These are phyloP conservation scores for Colletotrichum sp. DNA, from an alignment of 2,329 filamentous ascomycete species.

Conservation along the genomic window DNA sequence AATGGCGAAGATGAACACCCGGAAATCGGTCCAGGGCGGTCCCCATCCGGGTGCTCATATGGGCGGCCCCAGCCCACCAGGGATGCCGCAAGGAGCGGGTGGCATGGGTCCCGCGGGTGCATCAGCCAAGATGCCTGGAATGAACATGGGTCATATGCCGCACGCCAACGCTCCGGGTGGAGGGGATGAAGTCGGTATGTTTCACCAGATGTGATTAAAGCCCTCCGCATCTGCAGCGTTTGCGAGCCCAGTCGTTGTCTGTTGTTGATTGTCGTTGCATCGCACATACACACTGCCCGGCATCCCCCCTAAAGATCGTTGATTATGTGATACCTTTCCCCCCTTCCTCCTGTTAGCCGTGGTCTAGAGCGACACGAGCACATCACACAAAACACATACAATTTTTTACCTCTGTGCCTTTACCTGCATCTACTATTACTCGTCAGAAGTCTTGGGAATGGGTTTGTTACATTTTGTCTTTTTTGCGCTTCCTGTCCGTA, in stretches of 20 bases:
- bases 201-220: constrained; percentile 83
- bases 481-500: constrained; percentile 20
- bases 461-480: constrained; percentile 33
- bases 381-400: constrained; percentile 16
- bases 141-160: constrained; percentile 74
- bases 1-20: constrained; percentile 94
- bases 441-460: constrained; percentile 29
- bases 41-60: constrained; percentile 67
- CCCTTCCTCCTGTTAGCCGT: constrained; percentile 18
- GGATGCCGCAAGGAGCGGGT: constrained; percentile 65
- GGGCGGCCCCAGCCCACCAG: constrained; percentile 69
- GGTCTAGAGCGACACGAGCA: constrained; percentile 20
- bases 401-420: constrained; percentile 19
- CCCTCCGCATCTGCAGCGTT: constrained; percentile 43
- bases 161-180: constrained; percentile 72
- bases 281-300: constrained; percentile 24
- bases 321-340: constrained; percentile 37
- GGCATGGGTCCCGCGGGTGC: constrained; percentile 64
- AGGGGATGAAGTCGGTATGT: constrained; percentile 96
- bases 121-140: constrained; percentile 67
- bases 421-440: constrained; percentile 14
- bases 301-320: constrained; percentile 21
- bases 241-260: constrained; percentile 20
- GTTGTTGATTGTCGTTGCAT: constrained; percentile 26
- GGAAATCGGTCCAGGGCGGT: constrained; percentile 71